phyloP scores from a whole-genome alignment of 2,329 filamentous ascomycete species.

The Microsporum canis region DNA sequence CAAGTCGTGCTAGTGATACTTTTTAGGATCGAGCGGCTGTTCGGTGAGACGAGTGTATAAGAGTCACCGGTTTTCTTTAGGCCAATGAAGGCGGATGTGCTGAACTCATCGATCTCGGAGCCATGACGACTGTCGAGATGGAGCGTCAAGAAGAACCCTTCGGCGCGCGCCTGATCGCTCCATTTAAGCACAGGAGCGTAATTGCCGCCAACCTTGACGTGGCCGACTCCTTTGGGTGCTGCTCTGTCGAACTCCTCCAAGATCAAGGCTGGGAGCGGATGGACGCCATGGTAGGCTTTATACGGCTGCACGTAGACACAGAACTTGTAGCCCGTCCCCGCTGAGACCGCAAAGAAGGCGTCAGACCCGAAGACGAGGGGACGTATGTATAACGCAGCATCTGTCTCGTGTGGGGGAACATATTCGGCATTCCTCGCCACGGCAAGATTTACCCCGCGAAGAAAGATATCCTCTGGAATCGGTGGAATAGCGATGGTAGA shows the following conservation, averaged over 20 bases:
- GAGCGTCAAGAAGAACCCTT: slow-evolving; percentile 25
- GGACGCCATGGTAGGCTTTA: slow-evolving; percentile 20
- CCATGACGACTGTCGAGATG: slow-evolving; percentile 25
- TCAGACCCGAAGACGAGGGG: slow-evolving; percentile 25
- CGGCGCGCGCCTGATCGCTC: slow-evolving; percentile 20
- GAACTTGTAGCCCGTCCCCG: slow-evolving; percentile 21
- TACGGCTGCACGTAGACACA: slow-evolving; percentile 23
- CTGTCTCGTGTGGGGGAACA: slow-evolving; percentile 19
- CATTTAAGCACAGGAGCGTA: slow-evolving; percentile 29
- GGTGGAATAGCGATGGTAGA: slow-evolving; percentile 23
- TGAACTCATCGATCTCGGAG: slow-evolving; percentile 28
- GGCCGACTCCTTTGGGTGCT: slow-evolving; percentile 24
- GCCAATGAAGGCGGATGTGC: slow-evolving; percentile 26
- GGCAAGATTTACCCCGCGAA: slow-evolving; percentile 19
- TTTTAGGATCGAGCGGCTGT: slow-evolving; percentile 21
- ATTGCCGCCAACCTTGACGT: slow-evolving; percentile 29
- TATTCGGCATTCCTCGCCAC: slow-evolving; percentile 20
- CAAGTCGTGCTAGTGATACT: slow-evolving; percentile 23
- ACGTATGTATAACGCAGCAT: slow-evolving; percentile 27
- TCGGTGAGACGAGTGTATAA: slow-evolving; percentile 22
- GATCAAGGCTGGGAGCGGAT: slow-evolving; percentile 21
- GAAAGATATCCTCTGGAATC: slow-evolving; percentile 22
- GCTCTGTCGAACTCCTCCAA: slow-evolving; percentile 28
- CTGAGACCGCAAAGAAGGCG: slow-evolving; percentile 18
- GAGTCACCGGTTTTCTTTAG: slow-evolving; percentile 16